A percentile compares a stretch with the other conserved stretches of the same genome.
These are phyloP conservation scores for Linnemannia hyalina DNA, from an alignment of 192 early-diverging fungal species.

Conservation along the genomic window DNA sequence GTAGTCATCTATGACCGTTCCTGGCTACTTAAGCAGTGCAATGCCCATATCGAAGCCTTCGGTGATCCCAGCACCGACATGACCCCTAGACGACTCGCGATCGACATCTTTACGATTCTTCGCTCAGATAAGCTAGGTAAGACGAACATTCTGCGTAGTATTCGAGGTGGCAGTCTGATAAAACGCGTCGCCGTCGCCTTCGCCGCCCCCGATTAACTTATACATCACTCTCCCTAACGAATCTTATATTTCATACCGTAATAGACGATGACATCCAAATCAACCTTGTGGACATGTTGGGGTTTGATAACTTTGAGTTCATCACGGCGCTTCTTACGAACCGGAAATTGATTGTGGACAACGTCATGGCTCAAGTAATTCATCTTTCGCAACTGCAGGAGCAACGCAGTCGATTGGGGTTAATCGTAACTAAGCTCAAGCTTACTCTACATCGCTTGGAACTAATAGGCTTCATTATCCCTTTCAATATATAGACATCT, in stretches of 20 bases:
- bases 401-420: too few species aligned
- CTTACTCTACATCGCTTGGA: not conserved
- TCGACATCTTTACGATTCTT: conserved; percentile 78
- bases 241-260: not conserved
- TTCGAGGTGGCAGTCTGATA: not conserved
- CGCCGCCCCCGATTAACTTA: not conserved
- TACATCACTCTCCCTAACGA: not conserved
- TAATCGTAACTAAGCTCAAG: not conserved
- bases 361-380: conserved; percentile 67
- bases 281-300: conserved; percentile 78
- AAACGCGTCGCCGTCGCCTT: not conserved
- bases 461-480: not conserved
- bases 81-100: conserved; percentile 70
- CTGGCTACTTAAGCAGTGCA: conserved; percentile 64
- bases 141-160: not conserved
- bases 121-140: conserved; percentile 68
- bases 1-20: conserved; percentile 24
- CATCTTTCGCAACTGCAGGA: not conserved
- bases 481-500: conserved; percentile 32
- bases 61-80: conserved; percentile 57
- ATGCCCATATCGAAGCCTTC: conserved; percentile 58
- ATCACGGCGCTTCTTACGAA: conserved; percentile 69
- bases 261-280: conserved; percentile 75
- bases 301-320: conserved; percentile 81
- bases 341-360: conserved; percentile 70